Conservation (phyloP, 2,329 filamentous ascomycete species). For the Metarhizium anisopliae region DNA sequence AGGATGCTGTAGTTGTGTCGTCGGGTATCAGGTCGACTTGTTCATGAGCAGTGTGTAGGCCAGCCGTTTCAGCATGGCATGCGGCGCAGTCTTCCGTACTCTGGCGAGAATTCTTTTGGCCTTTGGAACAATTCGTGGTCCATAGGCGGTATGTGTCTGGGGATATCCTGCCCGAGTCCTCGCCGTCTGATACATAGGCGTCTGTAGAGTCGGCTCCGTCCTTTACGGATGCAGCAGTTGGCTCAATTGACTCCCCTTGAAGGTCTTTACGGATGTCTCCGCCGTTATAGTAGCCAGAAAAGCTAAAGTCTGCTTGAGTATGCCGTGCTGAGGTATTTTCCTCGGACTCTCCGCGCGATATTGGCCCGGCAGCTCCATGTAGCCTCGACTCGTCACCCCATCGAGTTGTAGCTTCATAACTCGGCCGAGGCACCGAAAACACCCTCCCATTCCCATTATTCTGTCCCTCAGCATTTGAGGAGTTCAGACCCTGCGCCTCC, state of each 20-base stretch:
- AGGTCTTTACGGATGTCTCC: not conserved
- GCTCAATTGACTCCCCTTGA: not conserved
- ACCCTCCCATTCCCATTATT: not conserved
- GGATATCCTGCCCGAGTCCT: constrained; percentile 30
- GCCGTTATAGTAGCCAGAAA: not conserved
- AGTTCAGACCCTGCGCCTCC: not conserved
- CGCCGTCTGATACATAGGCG: constrained; percentile 27
- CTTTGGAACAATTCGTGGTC: constrained; percentile 19
- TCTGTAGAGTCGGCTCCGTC: not conserved
- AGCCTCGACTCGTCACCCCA: not conserved
- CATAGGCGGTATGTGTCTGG: constrained; percentile 32
- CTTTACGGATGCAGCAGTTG: not conserved
- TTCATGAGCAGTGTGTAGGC: not conserved
- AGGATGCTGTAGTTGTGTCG: not conserved
- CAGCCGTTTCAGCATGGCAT: not conserved
- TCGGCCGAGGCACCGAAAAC: not conserved
- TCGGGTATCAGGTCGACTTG: not conserved
- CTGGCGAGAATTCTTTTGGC: not conserved
- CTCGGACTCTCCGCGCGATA: no score
- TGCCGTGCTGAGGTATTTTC: no score
- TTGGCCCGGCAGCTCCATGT: no score
- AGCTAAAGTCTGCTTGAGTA: not conserved
- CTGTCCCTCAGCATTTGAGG: not conserved
- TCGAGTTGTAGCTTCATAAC: not conserved
- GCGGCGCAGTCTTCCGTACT: not conserved